phyloP scores from a whole-genome alignment of 805 yeast species.

The Wickerhamomyces mucosus region DNA sequence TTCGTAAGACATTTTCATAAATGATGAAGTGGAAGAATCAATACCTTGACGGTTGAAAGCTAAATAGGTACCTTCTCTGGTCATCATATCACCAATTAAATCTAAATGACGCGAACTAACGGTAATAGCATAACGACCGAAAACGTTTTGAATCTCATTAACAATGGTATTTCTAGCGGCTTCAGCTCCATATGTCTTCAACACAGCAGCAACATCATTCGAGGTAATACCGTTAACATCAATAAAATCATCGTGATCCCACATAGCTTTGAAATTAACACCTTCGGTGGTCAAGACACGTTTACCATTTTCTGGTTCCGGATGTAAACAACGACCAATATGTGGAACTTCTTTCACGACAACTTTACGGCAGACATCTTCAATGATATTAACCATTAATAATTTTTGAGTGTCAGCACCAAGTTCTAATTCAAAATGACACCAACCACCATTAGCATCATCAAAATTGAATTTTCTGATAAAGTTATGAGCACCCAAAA shows the following conservation, averaged over 20 bases:
- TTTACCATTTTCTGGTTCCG: conserved; percentile 58
- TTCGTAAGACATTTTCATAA: conserved; percentile 98
- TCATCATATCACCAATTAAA: conserved; percentile 97
- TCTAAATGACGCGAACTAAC: conserved; percentile 93
- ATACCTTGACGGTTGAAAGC: conserved; percentile 99
- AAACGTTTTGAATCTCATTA: conserved; percentile 89
- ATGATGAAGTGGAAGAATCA: conserved; percentile 88
- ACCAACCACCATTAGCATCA: conserved; percentile 83
- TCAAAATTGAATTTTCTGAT: conserved; percentile 82
- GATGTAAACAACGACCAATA: conserved; percentile 90
- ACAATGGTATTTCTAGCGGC: conserved; percentile 98
- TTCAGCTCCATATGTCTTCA: conserved; percentile 93
- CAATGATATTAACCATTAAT: conserved; percentile 94
- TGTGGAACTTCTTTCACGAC: conserved; percentile 88
- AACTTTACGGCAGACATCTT: conserved; percentile 78
- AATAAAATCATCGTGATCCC: conserved; percentile 93
- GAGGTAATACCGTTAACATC: conserved; percentile 85
- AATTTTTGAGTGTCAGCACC: conserved; percentile 84
- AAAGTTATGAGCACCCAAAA: conserved; percentile 61
- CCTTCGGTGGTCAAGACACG: conserved; percentile 92
- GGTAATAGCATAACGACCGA: conserved; percentile 90
- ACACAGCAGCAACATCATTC: conserved; percentile 86
- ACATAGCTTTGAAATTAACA: conserved; percentile 94
- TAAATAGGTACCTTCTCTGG: conserved; percentile 93
- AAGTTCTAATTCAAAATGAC: conserved; percentile 78